A percentile compares a stretch with the other conserved stretches of the same genome.
These are phyloP conservation scores for Isoetes taiwanensis DNA, from an alignment of 75 land plant species.

Conservation along the genomic window DNA sequence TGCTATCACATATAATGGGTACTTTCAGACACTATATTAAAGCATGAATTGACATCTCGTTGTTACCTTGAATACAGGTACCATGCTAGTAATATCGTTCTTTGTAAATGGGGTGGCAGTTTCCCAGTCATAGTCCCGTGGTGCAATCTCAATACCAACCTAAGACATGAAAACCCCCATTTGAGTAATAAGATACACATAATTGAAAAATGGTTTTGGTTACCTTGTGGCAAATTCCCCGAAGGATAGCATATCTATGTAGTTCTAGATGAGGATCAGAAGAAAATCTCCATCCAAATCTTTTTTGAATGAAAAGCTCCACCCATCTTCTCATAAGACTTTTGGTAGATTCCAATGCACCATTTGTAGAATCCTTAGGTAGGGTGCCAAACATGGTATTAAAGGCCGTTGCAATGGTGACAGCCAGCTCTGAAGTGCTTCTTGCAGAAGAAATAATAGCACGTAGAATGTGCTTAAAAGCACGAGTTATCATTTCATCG, in stretches of 20 bases:
- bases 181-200: neutral
- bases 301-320: neutral
- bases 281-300: neutral
- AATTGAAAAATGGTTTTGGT: neutral
- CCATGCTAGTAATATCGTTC: neutral
- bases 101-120: neutral
- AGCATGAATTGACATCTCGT: too few species aligned
- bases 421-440: neutral
- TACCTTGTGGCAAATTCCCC: conserved; percentile 6
- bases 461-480: conserved; percentile 3
- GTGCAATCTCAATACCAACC: conserved; percentile 6
- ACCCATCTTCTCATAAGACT: neutral
- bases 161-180: neutral
- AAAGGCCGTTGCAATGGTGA: neutral
- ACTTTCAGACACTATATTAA: neutral
- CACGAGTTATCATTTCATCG: neutral
- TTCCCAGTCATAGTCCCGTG: neutral
- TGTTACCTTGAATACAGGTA: conserved; percentile 2
- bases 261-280: neutral
- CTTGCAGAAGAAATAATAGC: neutral
- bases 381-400: conserved; percentile 4
- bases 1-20: conserved; percentile 4
- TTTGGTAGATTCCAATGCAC: neutral
- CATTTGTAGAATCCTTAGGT: too few species aligned
- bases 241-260: neutral